Conservation (phyloP, 768 basidiomycete species). For the Leccinum boreale region DNA sequence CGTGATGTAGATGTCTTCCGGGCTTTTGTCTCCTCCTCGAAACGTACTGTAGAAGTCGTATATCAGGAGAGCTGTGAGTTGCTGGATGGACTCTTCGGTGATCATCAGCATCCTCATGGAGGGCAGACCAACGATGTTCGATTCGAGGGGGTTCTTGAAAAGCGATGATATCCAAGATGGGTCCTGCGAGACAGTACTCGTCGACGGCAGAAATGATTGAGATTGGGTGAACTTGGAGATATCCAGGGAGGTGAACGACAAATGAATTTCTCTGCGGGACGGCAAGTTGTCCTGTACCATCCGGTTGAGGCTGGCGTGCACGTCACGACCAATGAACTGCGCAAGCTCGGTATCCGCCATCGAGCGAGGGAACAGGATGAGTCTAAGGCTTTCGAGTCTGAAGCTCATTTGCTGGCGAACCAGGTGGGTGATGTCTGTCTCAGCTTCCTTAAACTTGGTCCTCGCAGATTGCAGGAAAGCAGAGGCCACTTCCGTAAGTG, state of each 20-base stretch:
- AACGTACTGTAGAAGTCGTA: slow-evolving; percentile 78
- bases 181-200: slow-evolving; percentile 39
- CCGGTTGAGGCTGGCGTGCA: slow-evolving; percentile 70
- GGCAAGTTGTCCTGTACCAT: slow-evolving; percentile 48
- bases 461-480: slow-evolving; percentile 78
- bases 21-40: slow-evolving; percentile 49
- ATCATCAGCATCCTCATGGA: slow-evolving; percentile 81
- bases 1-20: slow-evolving; percentile 81
- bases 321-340: slow-evolving; percentile 64
- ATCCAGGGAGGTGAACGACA: slow-evolving; percentile 73
- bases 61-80: slow-evolving; percentile 39
- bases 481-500: slow-evolving; percentile 81
- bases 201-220: slow-evolving; percentile 44
- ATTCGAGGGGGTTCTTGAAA: slow-evolving; percentile 59
- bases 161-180: slow-evolving; percentile 59
- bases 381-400: slow-evolving; percentile 56
- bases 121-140: slow-evolving; percentile 77
- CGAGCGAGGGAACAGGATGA: slow-evolving; percentile 76
- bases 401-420: slow-evolving; percentile 76
- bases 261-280: slow-evolving; percentile 59
- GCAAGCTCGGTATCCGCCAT: slow-evolving; percentile 78
- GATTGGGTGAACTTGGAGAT: slow-evolving; percentile 72
- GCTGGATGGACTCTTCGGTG: slow-evolving; percentile 56
- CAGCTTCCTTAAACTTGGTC: slow-evolving; percentile 66
- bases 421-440: slow-evolving; percentile 53